Percentiles rank a stretch among this genome's conserved stretches.
phyloP scores from a whole-genome alignment of 805 yeast genomes.

The Wickerhamomyces mucosus region DNA sequence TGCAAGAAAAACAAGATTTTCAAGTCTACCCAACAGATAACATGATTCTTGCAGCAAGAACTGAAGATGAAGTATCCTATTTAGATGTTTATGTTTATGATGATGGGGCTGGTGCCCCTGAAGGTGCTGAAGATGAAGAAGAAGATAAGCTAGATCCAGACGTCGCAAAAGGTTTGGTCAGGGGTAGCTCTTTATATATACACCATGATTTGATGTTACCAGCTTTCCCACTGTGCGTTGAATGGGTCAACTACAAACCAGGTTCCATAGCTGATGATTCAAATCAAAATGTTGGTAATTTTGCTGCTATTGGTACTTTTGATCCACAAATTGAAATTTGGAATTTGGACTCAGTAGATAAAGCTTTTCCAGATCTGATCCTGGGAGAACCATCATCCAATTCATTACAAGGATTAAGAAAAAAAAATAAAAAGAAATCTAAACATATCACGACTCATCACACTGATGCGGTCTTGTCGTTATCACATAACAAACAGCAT shows the following conservation, averaged over 20 bases:
- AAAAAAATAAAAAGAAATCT: constrained; percentile 41
- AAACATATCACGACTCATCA: constrained; percentile 66
- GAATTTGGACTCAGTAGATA: constrained; percentile 89
- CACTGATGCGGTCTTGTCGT: constrained; percentile 86
- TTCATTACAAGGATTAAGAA: constrained; percentile 11
- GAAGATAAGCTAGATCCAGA: constrained; percentile 59
- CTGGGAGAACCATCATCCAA: constrained; percentile 61
- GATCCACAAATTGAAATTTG: constrained; percentile 97
- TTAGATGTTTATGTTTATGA: constrained; percentile 92
- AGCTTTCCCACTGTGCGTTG: constrained; percentile 92
- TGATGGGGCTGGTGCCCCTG: constrained; percentile 82
- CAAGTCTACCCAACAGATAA: constrained; percentile 89
- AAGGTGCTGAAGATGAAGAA: constrained; percentile 55
- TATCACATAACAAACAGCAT: constrained; percentile 73
- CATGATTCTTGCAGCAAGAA: constrained; percentile 81
- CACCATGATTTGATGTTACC: constrained; percentile 98
- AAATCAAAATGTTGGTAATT: constrained; percentile 60
- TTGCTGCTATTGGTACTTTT: constrained; percentile 94
- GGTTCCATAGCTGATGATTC: constrained; percentile 25
- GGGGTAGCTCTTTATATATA: constrained; percentile 75
- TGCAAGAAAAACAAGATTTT: constrained; percentile 74
- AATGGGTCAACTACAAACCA: constrained; percentile 82
- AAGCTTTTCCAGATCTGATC: constrained; percentile 89
- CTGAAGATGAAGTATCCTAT: constrained; percentile 91
- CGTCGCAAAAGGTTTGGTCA: constrained; percentile 59